Base-by-base conservation (phyloP, 331 rosid species). In the Rosa hybrid region DNA sequence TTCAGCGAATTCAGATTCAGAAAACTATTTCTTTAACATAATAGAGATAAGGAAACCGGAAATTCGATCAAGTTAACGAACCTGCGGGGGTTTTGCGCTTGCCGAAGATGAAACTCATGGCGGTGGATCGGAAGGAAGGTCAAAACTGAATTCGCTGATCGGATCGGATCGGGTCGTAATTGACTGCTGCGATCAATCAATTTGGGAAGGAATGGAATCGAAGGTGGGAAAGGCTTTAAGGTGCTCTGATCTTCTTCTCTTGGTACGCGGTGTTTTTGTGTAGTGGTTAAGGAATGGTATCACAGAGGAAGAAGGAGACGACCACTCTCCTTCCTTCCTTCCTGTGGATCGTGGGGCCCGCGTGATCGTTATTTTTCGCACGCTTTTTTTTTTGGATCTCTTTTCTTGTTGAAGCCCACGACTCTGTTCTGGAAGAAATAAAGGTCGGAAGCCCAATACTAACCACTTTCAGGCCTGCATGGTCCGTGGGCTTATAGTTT, bases 51-150 rank as follows among this genome's bases (percentile, higher is more conserved):
- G 53, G 56, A 9, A 49, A 16, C n/a, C 4, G 42, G 18, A 44
- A 57, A 0, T 7, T 48, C 4, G 74, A 81, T 23, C 21, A 21
- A 23, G 53, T 16, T 13, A 81, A 89, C 97, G n/a, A 71, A 90
- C 98, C 99, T 86, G 99, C 98, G 82, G 99, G 97, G 27, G 98
- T 96, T 80, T 96, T 96, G 4, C 91, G 85, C 90, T 91, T 93
- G 72, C 99, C 99, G 84, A 93, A 96, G 83, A 96, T 88, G 87
- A 96, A 96, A 84, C 99, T 96, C 99, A 93, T 96, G 85, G 85
- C 79, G 87, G 8, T 38, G 27, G 83, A 87, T 78, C 85, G 67
- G 34, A 77, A 21, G 54, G 82, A 77, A 21, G 54, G 82, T 18
- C 23, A 34, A 12, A 49, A 11, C 65, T 12, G 45, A 30, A 63